A percentile compares a stretch with the other conserved stretches of the same genome.
Conservation (phyloP, 2,329 filamentous ascomycete genomes). For the Lasiodiplodia sp. region DNA sequence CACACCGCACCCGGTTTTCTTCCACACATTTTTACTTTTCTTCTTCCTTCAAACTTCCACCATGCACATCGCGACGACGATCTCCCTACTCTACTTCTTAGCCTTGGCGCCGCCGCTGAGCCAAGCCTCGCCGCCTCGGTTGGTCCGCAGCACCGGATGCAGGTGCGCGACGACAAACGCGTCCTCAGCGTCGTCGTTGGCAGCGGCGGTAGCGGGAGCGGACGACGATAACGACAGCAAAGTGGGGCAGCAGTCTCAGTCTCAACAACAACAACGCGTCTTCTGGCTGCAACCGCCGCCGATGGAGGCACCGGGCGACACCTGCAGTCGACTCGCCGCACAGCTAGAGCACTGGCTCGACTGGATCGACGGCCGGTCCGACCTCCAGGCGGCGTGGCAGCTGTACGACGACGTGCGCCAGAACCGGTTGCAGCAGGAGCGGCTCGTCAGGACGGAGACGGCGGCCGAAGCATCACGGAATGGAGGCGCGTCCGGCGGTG, state of each 20-base stretch:
- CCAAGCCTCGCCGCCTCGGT: not conserved
- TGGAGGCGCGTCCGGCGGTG: too few species aligned
- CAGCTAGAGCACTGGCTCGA: not conserved
- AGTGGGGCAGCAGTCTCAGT: too few species aligned
- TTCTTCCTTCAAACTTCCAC: not conserved
- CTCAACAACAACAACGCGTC: not conserved
- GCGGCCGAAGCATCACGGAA: too few species aligned
- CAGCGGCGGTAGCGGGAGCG: too few species aligned
- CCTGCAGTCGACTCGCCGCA: not conserved
- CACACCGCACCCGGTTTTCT: not conserved
- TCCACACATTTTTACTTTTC: not conserved
- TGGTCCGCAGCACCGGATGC: constrained; percentile 6
- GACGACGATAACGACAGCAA: not conserved
- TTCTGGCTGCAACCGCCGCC: constrained; percentile 14
- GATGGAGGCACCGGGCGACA: constrained; percentile 1
- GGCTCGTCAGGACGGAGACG: not conserved
- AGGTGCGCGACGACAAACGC: not conserved
- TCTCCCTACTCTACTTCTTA: not conserved
- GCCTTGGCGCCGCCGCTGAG: not conserved
- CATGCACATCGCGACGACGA: not conserved
- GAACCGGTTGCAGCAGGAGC: not conserved
- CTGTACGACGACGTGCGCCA: constrained; percentile 12
- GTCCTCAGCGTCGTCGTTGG: too few species aligned
- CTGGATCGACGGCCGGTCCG: constrained; percentile 4
- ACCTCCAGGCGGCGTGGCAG: constrained; percentile 3